Evolutionary conservation across 805 yeast species (phyloP), one percentile per base, ranked within the genome.

Genomic region (Saturnispora quitensis): DNA sequence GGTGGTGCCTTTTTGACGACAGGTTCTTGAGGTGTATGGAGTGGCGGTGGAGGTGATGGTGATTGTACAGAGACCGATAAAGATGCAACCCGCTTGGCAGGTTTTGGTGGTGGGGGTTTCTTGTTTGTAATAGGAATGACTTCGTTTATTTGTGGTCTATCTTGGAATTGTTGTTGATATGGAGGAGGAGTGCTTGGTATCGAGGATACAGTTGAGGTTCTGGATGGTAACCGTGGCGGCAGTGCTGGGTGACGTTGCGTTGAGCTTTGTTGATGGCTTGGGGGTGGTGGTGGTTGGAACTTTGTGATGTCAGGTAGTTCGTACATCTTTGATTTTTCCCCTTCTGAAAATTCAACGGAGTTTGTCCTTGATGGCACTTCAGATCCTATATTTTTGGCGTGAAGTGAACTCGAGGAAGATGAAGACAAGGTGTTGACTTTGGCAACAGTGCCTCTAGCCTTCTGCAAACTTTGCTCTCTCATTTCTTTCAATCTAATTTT

Each of bases 221-320:
- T 48, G n/a, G 51, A 50, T 12, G 51, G 44, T 34, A 47, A 5
- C 40, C 45, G 33, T 45, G 50, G 50, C 3, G 52, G 52, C 33
- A 45, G 28, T 6, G 13, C 18, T 10, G 42, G 33, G 8, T 35
- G 43, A 9, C n/a, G 24, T 27, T 24, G 45, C 6, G 5, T 12
- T 10, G 40, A 17, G 33, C 15, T 34, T 24, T 3, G 25, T 33
- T 31, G 40, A 28, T 47, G 46, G n/a, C 34, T 27, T 18, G 53
- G 45, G 3, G 62, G 67, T 12, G 69, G 67, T 9, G 69, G 67
- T 15, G 68, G 65, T 43, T 60, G 62, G 43, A 62, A 56, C 35
- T 59, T 58, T 2, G 65, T 56, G 15, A 59, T 58, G 43, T 65
- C 66, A 25, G 61, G 59, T 34, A 64, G 24, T 28, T 56, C 54